A percentile compares a stretch with the other conserved stretches of the same genome.
phyloP scores from a whole-genome alignment of 345 rosid genomes.

The Citrus medica region DNA sequence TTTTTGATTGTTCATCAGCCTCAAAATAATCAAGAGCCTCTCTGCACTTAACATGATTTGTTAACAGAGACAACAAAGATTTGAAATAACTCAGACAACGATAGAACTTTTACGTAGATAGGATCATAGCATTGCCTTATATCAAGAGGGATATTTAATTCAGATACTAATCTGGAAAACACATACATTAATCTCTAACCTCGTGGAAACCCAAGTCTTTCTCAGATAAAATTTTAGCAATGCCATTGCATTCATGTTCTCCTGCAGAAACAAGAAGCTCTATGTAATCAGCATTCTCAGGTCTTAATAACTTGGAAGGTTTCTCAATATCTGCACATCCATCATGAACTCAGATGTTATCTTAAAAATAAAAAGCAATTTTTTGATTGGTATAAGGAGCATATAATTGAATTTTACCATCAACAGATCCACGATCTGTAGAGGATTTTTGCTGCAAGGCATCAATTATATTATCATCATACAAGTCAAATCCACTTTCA shows the following conservation, averaged over 20 bases:
- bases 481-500: constrained; percentile 12
- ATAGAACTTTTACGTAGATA: neutral
- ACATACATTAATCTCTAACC: constrained; percentile 15
- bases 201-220: constrained; percentile 7
- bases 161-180: neutral
- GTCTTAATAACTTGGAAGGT: constrained; percentile 1
- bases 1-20: neutral
- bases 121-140: neutral
- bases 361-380: neutral
- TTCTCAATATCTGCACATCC: constrained; percentile 18
- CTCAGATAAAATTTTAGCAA: neutral
- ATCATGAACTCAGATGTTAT: neutral
- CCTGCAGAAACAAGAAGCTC: constrained; percentile 18
- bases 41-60: neutral
- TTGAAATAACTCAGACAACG: too few relatives aligned
- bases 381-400: neutral
- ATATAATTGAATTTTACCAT: constrained; percentile 19
- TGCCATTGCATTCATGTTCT: neutral
- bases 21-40: neutral
- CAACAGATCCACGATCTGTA: neutral
- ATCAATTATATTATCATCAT: constrained; percentile 14
- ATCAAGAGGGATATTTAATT: neutral
- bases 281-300: neutral
- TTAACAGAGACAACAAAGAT: too few relatives aligned
- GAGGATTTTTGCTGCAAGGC: constrained; percentile 3